These are phyloP conservation scores for Ganoderma lingzhi DNA, from an alignment of 1,284 basidiomycete genomes.

Conservation along the genomic window DNA sequence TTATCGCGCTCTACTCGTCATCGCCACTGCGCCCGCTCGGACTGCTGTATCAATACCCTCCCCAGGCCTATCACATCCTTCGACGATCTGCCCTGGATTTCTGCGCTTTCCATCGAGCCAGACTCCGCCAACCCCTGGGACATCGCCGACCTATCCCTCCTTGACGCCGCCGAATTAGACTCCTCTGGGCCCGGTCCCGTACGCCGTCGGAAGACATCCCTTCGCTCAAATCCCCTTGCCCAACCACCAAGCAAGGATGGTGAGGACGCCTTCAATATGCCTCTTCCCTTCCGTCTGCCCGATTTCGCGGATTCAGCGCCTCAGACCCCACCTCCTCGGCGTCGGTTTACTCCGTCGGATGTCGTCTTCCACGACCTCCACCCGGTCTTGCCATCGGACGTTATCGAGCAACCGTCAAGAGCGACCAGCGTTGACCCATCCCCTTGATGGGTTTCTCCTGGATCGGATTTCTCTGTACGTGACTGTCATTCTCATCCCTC, in stretches of 20 bases:
- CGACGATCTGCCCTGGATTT: constrained; percentile 44
- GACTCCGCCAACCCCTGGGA: constrained; percentile 37
- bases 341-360: constrained; percentile 33
- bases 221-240: constrained; percentile 35
- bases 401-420: constrained; percentile 21
- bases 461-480: background rate
- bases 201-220: constrained; percentile 39
- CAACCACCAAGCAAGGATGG: constrained; percentile 19
- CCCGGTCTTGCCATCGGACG: constrained; percentile 35
- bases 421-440: constrained; percentile 18
- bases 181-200: constrained; percentile 35
- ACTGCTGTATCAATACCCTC: constrained; percentile 37
- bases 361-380: constrained; percentile 37
- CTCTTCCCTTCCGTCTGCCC: constrained; percentile 25
- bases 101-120: constrained; percentile 38
- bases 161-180: constrained; percentile 30
- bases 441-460: constrained; percentile 15
- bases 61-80: constrained; percentile 34
- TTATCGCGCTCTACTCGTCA: constrained; percentile 39
- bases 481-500: constrained; percentile 5
- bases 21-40: constrained; percentile 38
- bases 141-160: constrained; percentile 43
- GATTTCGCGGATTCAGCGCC: constrained; percentile 30
- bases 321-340: constrained; percentile 39
- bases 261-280: constrained; percentile 12